Percentiles rank a stretch among this genome's conserved stretches.
Evolutionary conservation across 306 rosid species (phyloP).

Genomic region (Malus fusca): DNA sequence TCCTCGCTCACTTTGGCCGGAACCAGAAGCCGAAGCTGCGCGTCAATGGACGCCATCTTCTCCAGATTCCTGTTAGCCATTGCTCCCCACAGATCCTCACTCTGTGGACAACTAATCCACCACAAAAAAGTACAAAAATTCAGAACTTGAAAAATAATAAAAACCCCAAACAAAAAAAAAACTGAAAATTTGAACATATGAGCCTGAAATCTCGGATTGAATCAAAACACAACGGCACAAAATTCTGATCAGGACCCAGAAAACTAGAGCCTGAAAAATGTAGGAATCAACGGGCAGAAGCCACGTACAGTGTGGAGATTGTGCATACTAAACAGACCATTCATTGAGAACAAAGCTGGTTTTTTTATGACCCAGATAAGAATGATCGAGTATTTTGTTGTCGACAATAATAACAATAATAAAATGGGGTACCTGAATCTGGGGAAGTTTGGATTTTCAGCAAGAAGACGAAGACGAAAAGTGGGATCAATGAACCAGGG

Average conservation of each 20-base stretch:
- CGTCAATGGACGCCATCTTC: slow-evolving; percentile 94
- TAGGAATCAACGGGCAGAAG: not conserved
- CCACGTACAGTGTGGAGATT: slow-evolving; percentile 22
- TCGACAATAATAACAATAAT: not conserved
- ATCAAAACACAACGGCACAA: slow-evolving; percentile 17
- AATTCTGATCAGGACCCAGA: slow-evolving; percentile 9
- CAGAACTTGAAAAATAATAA: slow-evolving; percentile 14
- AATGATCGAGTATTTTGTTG: not conserved
- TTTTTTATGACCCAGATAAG: slow-evolving; percentile 11
- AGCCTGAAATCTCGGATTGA: slow-evolving; percentile 21
- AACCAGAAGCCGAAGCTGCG: slow-evolving; percentile 78
- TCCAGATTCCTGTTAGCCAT: slow-evolving; percentile 76
- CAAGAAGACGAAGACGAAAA: slow-evolving; percentile 9
- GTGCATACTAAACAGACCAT: not conserved
- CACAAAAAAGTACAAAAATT: not conserved
- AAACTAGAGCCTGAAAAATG: slow-evolving; percentile 2
- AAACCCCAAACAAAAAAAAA: not conserved
- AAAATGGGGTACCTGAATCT: slow-evolving; percentile 37
- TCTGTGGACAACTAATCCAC: slow-evolving; percentile 28
- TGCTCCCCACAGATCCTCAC: slow-evolving; percentile 17
- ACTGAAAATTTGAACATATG: not conserved
- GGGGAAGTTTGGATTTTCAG: slow-evolving; percentile 11
- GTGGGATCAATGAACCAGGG: not conserved
- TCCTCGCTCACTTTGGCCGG: slow-evolving; percentile 93
- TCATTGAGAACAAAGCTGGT: not conserved